Base-by-base conservation (phyloP, 1,284 basidiomycete species). In the Grifola frondosa region DNA sequence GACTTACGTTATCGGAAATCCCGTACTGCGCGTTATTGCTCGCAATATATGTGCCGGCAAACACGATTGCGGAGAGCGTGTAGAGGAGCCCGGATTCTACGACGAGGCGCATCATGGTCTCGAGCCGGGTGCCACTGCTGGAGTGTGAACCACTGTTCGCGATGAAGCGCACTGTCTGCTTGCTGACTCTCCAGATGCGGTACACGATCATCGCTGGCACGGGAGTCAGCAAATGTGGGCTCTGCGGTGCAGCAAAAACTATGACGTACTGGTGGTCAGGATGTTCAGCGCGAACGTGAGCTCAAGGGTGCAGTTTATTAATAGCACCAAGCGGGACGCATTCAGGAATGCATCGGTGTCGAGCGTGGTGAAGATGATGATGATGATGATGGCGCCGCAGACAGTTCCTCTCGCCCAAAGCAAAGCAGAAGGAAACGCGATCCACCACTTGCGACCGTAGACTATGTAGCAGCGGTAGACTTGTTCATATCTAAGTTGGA, bases 201-300 rank as follows among this genome's bases (percentile, higher is more conserved):
- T 61, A 54, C 4, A 70, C 64, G 29, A 72, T 69, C 22, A 69
- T 41, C 10, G 56, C 67, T 69, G 34, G 23, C n/a, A 4, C 3
- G 16, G 32, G 16, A 21, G 5, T 22, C n/a, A n/a, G 29, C 20
- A 19, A 28, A 26, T 16, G 23, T 23, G n/a, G n/a, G n/a, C n/a
- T n/a, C n/a, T n/a, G n/a, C n/a, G n/a, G n/a, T n/a, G n/a, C n/a
- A n/a, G n/a, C n/a, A n/a, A 40, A 1, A 25, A 15, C 4, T 25
- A 15, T n/a, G 22, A 57, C 61, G 42, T 42, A 70, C 68, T 57
- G 1, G 70, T 70, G 8, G 67, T 64, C 1, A 66, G 44, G 10
- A 67, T 30, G 30, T 70, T 71, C 5, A 62, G 61, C 5, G 58
- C 62, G 4, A 72, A 54, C 0, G 68, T 70, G 15, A 69, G 52